Evolutionary conservation across 768 basidiomycete species (phyloP), one percentile per base, ranked within the genome.

Genomic region (Panaeolus papilionaceus): DNA sequence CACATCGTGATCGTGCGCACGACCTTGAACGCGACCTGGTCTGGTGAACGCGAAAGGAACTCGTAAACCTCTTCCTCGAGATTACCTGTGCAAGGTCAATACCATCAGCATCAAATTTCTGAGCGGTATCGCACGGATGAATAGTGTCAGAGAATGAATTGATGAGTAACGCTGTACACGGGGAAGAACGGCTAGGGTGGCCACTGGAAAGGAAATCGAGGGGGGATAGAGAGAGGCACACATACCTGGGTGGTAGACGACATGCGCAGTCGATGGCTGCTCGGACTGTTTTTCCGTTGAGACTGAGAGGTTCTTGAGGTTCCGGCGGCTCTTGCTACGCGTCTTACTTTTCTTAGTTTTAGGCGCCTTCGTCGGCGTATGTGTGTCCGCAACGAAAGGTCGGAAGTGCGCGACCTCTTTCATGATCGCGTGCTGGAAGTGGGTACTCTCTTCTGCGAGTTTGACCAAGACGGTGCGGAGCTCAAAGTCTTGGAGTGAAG

Each of bases 1-100:
- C 84, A 85, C 81, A 84, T 84, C 12, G 75, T 75, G 16, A 84
- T 75, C 10, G 73, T 79, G 45, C 77, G 78, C 28, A 79, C 72
- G 12, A 76, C 77, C 39, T 75, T 75, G 66, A 75, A 77, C 3
- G 71, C 66, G 39, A 71, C 75, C 16, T 79, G 79, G 37, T 79
- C 77, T 11, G 79, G 75, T 1, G 77, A 77, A n/a, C 75, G 70
- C 26, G 80, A 79, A 6, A 81, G 71, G 70, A 84, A 84, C 66
- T 83, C 82, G 67, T 80, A 83, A 2, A 78, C 71, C 61, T 81
- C 78, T 39, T 80, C 77, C 64, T 80, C 75, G 7, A 83, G 73
- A 61, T 76, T 73, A 26, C 83, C 83, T 83, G 45, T 16, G 45
- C 42, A 65, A 40, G 20, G 26, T 2, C 10, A 26, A 63, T 64